Conservation (phyloP, 148 eudicot genomes). For the Diospyros lotus region DNA sequence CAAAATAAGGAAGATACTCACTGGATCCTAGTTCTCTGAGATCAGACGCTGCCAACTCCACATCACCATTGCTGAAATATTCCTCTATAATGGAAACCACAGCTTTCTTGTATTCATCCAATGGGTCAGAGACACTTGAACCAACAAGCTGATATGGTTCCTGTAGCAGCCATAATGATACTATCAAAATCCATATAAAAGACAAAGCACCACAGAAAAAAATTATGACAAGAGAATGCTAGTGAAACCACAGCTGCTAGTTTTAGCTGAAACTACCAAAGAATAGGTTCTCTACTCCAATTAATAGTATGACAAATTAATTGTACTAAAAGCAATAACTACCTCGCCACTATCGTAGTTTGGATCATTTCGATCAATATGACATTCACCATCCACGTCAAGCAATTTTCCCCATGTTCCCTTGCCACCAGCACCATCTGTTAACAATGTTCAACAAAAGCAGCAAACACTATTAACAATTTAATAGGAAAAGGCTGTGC, state of each 20-base stretch:
- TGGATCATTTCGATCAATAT: conserved; percentile 84
- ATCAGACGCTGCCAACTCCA: conserved; percentile 76
- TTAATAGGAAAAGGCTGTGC: not conserved
- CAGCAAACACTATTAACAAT: not conserved
- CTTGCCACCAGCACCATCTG: conserved; percentile 98
- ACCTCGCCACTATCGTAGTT: conserved; percentile 98
- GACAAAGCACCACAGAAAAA: not conserved
- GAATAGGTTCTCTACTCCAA: not conserved
- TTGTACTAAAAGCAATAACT: conserved; percentile 8
- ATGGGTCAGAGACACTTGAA: conserved; percentile 65
- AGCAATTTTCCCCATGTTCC: conserved; percentile 97
- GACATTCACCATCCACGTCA: conserved; percentile 71
- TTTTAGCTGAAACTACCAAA: not conserved
- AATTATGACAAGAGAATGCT: not conserved
- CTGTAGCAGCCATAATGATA: conserved; percentile 28
- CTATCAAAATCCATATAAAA: not conserved
- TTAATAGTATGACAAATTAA: not conserved
- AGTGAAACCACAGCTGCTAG: not conserved
- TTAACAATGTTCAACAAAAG: conserved; percentile 12
- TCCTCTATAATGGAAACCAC: conserved; percentile 83
- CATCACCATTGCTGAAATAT: conserved; percentile 75
- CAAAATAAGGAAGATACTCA: conserved; percentile 85
- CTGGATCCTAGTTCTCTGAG: conserved; percentile 78
- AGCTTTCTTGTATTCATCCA: conserved; percentile 95
- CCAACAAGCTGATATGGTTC: conserved; percentile 93